Evolutionary conservation across 306 rosid species (phyloP), one percentile per base, ranked within the genome.

Genomic region (Lathyrus tuberosus): DNA sequence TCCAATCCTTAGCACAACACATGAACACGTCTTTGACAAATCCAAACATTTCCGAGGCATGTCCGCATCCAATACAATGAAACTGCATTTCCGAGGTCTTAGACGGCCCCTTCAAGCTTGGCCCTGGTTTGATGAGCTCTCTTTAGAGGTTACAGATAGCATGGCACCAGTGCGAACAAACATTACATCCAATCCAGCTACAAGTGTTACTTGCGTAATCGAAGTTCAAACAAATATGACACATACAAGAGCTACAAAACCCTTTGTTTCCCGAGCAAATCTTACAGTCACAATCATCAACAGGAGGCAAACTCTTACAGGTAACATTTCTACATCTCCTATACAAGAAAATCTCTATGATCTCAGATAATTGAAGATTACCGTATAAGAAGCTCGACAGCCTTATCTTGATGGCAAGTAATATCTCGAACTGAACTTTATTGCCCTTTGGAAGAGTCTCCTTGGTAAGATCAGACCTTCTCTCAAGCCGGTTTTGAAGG

Each of bases 1-100:
- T 92, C 99, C 99, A 94, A 62, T 94, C 89, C 86, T 89, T 91
- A 31, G 99, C 99, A 70, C 95, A 94, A 72, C 77, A 85, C 33
- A 86, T 8, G 65, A 94, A 88, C 70, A 94, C 99, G 38, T 94
- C 99, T 81, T 84, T 94, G 18, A 94, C 99, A 18, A 94, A 94
- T 51, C 99, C 99, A 71, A 89, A 94, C 99, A 94, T 91, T 62
- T 94, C 97, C 0, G 97, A 94, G 59, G 97, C 84, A 72, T 94
- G 99, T 67, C 81, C 77, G 60, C 99, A 94, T 6, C 97, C 96
- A 49, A 89, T 75, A 88, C 99, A 94, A 66, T 89, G 96, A 77
- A 94, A 94, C 78, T 88, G 99, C 96, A 94, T 77, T 84, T 94
- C 96, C 0, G 86, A 83, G 30, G 92, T 88, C 44, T 97, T 96